Evolutionary conservation across 108 stramenopile species (phyloP).

Genomic region (Fistulifera pelliculosa): DNA sequence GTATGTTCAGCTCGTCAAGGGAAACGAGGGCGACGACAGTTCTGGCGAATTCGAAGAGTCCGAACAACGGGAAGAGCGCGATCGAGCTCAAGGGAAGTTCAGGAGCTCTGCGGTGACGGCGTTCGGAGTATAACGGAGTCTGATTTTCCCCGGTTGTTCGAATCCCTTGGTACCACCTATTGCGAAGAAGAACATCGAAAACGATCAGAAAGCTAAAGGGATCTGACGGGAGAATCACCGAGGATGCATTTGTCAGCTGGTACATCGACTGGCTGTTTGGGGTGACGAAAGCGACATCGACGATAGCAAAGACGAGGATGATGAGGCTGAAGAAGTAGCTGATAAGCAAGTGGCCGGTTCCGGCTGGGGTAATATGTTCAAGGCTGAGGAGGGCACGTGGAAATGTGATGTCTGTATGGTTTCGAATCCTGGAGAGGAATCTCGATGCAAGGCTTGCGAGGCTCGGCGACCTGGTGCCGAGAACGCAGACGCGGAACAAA

Average conservation of each 20-base stretch:
- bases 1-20: slow-evolving; percentile 49
- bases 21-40: slow-evolving; percentile 30
- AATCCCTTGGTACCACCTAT: slow-evolving; percentile 78
- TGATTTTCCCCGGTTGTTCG: slow-evolving; percentile 63
- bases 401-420: slow-evolving; percentile 81
- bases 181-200: slow-evolving; percentile 76
- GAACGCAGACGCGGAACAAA: slow-evolving; percentile 5
- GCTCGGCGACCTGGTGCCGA: slow-evolving; percentile 48
- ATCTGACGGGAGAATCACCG: slow-evolving; percentile 3
- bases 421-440: slow-evolving; percentile 35
- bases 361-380: slow-evolving; percentile 16
- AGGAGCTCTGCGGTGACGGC: slow-evolving; percentile 9
- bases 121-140: slow-evolving; percentile 20
- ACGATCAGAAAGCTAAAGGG: slow-evolving; percentile 46
- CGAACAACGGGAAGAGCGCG: slow-evolving; percentile 35
- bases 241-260: slow-evolving; percentile 66
- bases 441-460: slow-evolving; percentile 73
- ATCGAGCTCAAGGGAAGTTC: slow-evolving; percentile 39
- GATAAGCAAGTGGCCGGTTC: neutral
- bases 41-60: slow-evolving; percentile 30
- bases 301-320: slow-evolving; percentile 17
- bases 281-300: slow-evolving; percentile 49
- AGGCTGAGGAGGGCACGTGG: slow-evolving; percentile 63
- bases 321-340: slow-evolving; percentile 1
- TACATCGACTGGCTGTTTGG: slow-evolving; percentile 86